Base-by-base conservation (phyloP, 2,329 filamentous ascomycete species). In the Ploettnerulaceae sp. region DNA sequence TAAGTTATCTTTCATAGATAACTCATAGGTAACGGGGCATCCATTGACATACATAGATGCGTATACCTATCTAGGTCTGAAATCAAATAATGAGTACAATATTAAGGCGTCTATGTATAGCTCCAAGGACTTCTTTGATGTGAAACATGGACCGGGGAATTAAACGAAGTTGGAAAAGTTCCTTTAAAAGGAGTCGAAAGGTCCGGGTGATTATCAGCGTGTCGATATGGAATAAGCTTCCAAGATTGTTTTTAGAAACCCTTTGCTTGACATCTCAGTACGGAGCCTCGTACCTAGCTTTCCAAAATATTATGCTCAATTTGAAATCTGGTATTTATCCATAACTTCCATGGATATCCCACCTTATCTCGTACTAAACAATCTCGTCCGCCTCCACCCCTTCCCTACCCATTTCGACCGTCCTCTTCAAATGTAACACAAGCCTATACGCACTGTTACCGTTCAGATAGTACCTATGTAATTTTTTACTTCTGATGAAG, bases 391-490 rank as follows among this genome's bases (percentile, higher is more conserved):
- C 5, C 3, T 26, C 17, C 18, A 12, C 47, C 20, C 34, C 51
- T 22, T 46, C 54, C n/a, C 52, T 58, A 41, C 43, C 37, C 56
- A 64, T 62, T 12, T 59, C 56, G n/a, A 11, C 53, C n/a, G 53
- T 49, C 28, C 46, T 54, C 49, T 63, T 65, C 49, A 65, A 52
- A 47, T 63, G 84, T 28, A 98, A 67, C 5, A 97, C 82, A 41
- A 98, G 72, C 32, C 93, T 77, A 65, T 93, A 98, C 2, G 93
- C 93, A 46, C 89, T 95, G 64, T 89, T 98, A 8, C 93, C 93
- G 62, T 97, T 98, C 31, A 98, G 71, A 60, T 98, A 98, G 64
- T 98, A 98, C 33, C 93, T 77, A 67, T 97, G 90, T 43, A 98
- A 69, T 51, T 89, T 86, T 68, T 98, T 98, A 50, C 88, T 95